Evolutionary conservation across 2,329 filamentous ascomycete genomes (phyloP), one percentile per base, ranked within the genome.

Genomic region (Sporothrix inflata): DNA sequence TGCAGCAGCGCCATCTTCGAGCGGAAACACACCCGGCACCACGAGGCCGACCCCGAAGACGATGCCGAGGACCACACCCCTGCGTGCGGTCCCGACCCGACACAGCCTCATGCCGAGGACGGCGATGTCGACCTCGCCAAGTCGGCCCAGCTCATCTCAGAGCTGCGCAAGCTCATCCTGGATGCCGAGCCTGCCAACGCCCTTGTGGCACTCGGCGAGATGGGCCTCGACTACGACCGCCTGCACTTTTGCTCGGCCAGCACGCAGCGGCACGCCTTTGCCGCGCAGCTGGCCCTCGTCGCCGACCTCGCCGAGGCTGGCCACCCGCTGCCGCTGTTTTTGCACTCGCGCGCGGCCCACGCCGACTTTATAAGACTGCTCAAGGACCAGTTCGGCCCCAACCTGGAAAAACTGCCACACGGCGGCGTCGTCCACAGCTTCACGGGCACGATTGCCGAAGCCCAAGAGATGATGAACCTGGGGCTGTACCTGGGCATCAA

Each of bases 171-270:
- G 7, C 84, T 98, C 2, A 88, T 94, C 4, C 78, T 86, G 1
- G 82, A 88, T 47, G 87, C 89, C 0, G 89, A 88, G 21, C 75
- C 81, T 2, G 79, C 81, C 6, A 76, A 79, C 81, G 66, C 79
- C 80, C 86, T 92, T 53, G 90, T 93, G 0, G 95, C 96, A 7
- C 94, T 98, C 79, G 96, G 96, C 66, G 96, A 99, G 82, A 94
- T 99, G 74, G 96, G 96, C 1, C 90, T 99, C 4, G 96, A 99
- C 82, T 99, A 98, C 79, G 96, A 99, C 82, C 90, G 96, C 1
- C 84, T 99, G 47, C 92, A 93, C 77, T 91, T 94, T 77, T 94
- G 92, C 78, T 89, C 91, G 51, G 92, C 91, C 78, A 90, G 91
- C 30, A 88, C 91, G 19, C 96, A 99, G 81, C 84, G 94, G 40